phyloP scores from a whole-genome alignment of 108 stramenopile species.

The Pelagomonas calceolata region DNA sequence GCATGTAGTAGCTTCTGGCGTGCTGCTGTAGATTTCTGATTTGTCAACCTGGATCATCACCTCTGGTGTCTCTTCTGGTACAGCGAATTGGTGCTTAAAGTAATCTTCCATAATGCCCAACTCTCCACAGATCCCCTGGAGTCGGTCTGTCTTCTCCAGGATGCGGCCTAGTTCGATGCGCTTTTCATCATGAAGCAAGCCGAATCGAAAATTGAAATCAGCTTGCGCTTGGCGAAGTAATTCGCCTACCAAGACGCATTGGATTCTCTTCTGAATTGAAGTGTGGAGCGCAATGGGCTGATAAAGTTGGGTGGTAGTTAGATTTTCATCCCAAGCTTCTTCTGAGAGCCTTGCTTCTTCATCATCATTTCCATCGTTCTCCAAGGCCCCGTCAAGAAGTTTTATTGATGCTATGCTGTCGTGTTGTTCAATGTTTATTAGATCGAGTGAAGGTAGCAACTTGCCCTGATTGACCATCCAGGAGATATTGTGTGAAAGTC shows the following conservation, averaged over 20 bases:
- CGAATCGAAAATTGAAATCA: conserved; percentile 40
- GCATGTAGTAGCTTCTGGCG: not conserved
- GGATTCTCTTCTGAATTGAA: conserved; percentile 32
- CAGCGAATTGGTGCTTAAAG: conserved; percentile 18
- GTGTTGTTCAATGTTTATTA: no score
- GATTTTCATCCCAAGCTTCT: not conserved
- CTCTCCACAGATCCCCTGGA: conserved; percentile 36
- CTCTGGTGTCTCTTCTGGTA: conserved; percentile 21
- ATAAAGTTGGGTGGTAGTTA: conserved; percentile 28
- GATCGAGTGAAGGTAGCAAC: no score
- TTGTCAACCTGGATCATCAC: conserved; percentile 21
- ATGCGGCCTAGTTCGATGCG: conserved; percentile 24
- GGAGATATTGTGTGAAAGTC: no score
- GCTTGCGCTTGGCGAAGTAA: conserved; percentile 24
- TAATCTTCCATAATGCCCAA: conserved; percentile 18
- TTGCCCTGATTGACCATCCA: no score
- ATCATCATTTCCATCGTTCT: not conserved
- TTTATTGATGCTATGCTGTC: no score
- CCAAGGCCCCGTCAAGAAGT: no score
- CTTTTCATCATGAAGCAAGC: conserved; percentile 15
- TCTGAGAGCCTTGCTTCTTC: not conserved
- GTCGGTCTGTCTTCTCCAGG: conserved; percentile 33
- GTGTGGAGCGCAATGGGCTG: conserved; percentile 41
- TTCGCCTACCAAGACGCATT: conserved; percentile 40
- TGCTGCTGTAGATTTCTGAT: conserved; percentile 20